Evolutionary conservation across 2,329 filamentous ascomycete species (phyloP).

Genomic region (Hypoxylon rubiginosum): DNA sequence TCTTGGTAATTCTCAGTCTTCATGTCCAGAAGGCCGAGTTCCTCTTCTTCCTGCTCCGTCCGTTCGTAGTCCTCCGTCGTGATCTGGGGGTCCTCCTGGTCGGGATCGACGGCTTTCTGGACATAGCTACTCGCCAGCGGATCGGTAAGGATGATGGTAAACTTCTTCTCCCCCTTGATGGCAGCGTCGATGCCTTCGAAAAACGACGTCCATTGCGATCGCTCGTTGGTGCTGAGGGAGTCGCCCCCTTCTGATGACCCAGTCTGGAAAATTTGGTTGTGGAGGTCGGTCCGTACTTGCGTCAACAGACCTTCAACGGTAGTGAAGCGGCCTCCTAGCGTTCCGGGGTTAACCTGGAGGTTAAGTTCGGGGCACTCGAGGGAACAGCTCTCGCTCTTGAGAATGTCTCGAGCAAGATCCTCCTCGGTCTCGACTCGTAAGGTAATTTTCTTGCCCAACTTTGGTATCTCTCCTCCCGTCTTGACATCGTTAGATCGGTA

Average conservation of each 20-base stretch:
- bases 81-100: conserved; percentile 80
- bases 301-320: conserved; percentile 95
- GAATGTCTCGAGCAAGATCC: conserved; percentile 91
- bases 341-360: conserved; percentile 91
- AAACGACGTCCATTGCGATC: conserved; percentile 82
- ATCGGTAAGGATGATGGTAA: conserved; percentile 86
- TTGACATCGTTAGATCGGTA: conserved; percentile 98
- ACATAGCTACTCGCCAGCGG: conserved; percentile 94
- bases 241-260: conserved; percentile 76
- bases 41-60: conserved; percentile 93
- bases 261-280: conserved; percentile 86
- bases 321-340: conserved; percentile 94
- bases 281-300: conserved; percentile 91
- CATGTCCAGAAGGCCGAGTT: conserved; percentile 92
- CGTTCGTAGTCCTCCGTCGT: conserved; percentile 85
- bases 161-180: conserved; percentile 83
- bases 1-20: conserved; percentile 88
- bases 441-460: conserved; percentile 85
- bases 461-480: conserved; percentile 92
- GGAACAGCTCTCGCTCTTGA: conserved; percentile 94
- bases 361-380: conserved; percentile 89
- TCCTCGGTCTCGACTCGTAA: conserved; percentile 76
- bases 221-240: conserved; percentile 76
- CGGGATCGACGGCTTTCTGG: conserved; percentile 85
- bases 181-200: conserved; percentile 82